These are phyloP conservation scores for Eucalyptus cloeziana DNA, from an alignment of 345 rosid species.

Conservation along the genomic window DNA sequence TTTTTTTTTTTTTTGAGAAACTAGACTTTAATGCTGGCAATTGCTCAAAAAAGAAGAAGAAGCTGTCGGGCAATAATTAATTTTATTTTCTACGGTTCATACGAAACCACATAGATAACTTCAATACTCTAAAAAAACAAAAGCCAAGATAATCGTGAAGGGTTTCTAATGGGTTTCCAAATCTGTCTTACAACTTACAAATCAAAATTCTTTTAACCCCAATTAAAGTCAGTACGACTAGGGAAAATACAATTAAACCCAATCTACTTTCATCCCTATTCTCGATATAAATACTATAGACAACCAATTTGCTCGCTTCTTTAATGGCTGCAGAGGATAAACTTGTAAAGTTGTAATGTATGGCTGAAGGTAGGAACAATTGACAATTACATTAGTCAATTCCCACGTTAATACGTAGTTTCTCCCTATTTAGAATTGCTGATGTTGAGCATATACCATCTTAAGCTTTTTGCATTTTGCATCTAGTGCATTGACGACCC, in stretches of 20 bases:
- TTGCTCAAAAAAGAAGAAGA: not conserved
- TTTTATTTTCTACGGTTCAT: not conserved
- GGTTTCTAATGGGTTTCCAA: not conserved
- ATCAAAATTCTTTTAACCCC: not conserved
- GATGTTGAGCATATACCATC: not conserved
- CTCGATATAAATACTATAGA: not conserved
- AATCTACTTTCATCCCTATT: not conserved
- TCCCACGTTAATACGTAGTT: not conserved
- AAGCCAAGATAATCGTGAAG: not conserved
- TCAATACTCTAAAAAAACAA: fast-evolving
- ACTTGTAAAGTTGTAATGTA: not conserved
- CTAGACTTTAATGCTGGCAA: not conserved
- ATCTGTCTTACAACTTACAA: not conserved
- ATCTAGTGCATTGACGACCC: not conserved
- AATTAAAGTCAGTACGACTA: not conserved
- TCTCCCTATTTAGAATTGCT: not conserved
- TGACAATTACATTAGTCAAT: not conserved
- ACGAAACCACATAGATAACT: not conserved
- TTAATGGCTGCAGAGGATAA: not conserved
- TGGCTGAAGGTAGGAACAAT: not conserved
- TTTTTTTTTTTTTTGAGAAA: too few species aligned
- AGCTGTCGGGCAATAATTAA: not conserved
- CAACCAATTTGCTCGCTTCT: not conserved
- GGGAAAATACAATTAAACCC: not conserved
- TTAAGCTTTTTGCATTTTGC: not conserved